These are phyloP conservation scores for Apostasia ramifera DNA, from an alignment of 106 monocot genomes.

Conservation along the genomic window DNA sequence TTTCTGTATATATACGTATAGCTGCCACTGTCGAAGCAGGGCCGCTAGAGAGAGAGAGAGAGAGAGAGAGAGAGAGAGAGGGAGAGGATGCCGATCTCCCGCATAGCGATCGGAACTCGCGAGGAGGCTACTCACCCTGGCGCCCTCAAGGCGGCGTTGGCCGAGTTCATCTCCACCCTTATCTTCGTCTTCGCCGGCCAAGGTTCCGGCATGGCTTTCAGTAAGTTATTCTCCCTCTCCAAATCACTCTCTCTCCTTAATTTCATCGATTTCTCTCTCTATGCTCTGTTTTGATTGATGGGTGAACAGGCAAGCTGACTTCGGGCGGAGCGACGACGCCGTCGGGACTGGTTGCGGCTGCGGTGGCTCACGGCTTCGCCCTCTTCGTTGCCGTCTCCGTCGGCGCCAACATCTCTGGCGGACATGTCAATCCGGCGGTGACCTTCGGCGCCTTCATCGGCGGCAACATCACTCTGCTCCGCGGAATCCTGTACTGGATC, in stretches of 20 bases:
- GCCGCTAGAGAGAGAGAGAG: neutral
- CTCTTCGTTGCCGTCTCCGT: constrained; percentile 45
- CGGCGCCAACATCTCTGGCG: constrained; percentile 51
- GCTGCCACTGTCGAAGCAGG: neutral
- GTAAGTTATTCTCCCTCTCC: constrained; percentile 14
- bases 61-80: neutral
- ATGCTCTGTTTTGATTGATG: neutral
- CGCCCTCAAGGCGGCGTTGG: constrained; percentile 48
- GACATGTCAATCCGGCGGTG: constrained; percentile 51
- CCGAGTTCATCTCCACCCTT: constrained; percentile 57
- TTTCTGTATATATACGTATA: neutral
- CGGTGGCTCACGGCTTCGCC: constrained; percentile 34
- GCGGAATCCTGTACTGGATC: constrained; percentile 36
- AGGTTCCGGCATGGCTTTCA: constrained; percentile 58
- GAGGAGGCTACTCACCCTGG: constrained; percentile 39
- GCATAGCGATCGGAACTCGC: constrained; percentile 31
- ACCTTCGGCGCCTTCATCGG: constrained; percentile 52
- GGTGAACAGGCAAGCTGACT: constrained; percentile 25
- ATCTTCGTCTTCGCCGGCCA: constrained; percentile 73
- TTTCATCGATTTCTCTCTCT: too few species aligned
- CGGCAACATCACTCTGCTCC: constrained; percentile 45
- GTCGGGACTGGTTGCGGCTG: constrained; percentile 25
- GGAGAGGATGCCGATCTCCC: constrained; percentile 35
- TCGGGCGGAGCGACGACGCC: constrained; percentile 21
- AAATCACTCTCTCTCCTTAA: neutral